Base-by-base conservation (phyloP, 2,329 filamentous ascomycete genomes). In the Diaporthe batatas region DNA sequence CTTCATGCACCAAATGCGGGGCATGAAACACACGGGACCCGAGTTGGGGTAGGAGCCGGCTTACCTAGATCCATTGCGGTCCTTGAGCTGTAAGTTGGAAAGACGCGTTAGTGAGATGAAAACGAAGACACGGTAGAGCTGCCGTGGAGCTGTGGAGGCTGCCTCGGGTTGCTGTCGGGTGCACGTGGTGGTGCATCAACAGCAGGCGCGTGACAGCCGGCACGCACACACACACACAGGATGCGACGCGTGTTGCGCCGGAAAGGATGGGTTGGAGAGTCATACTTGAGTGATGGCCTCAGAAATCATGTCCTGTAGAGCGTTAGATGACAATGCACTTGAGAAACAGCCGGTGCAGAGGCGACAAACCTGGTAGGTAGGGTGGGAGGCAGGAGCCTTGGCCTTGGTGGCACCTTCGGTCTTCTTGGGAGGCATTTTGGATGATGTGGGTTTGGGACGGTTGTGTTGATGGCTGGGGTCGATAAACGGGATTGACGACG, bases 391-490 rank as follows among this genome's bases (percentile, higher is more conserved):
- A 74, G 80, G 77, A 16, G 79, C 34, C 84, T 89, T 86, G 83
- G 87, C 80, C 83, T 87, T 84, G 85, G 87, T 82, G 79, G 83
- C 75, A 76, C 79, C 79, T 73, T 82, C 80, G 76, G 85, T 82
- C 84, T 90, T 89, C 86, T 90, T 90, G 82, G 89, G 86, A 86
- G 87, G 84, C 89, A 91, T 91, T 82, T 81, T 82, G 82, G 81
- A 72, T 77, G 78, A 75, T 75, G 74, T 39, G 70, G 39, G 6
- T 76, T 74, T 74, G 76, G 67, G 29, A 23, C 51, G 68, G 16
- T 18, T 72, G 64, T 53, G 36, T 72, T 71, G 62, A 67, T 67
- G 72, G 47, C 67, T 75, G 69, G 68, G 59, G 70, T 75, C 70
- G 74, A 74, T 73, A 75, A 58, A 51, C 70, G 67, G 49, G 53